phyloP scores from a whole-genome alignment of 2,329 filamentous ascomycete species.

The Apiospora malaysiana region DNA sequence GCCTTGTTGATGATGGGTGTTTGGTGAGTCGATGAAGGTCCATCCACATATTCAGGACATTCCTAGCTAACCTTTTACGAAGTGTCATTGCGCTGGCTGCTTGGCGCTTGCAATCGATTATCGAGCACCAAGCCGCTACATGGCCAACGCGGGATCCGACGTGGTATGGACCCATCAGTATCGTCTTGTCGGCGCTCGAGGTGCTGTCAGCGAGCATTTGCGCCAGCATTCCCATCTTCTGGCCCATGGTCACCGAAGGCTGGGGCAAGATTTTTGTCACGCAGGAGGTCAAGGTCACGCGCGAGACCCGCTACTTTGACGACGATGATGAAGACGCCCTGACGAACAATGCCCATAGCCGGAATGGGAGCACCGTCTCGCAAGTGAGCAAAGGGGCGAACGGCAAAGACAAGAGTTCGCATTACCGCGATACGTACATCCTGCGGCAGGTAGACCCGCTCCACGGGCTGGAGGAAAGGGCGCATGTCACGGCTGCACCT shows the following conservation, averaged over 20 bases:
- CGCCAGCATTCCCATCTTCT: constrained; percentile 42
- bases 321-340: constrained; percentile 11
- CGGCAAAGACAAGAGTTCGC: constrained; percentile 1
- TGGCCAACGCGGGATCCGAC: constrained; percentile 40
- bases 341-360: background rate
- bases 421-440: constrained; percentile 19
- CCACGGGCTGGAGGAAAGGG: background rate
- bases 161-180: constrained; percentile 37
- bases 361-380: constrained; percentile 5
- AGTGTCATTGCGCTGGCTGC: constrained; percentile 34
- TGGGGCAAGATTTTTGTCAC: constrained; percentile 43
- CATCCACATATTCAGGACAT: background rate
- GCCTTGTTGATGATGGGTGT: constrained; percentile 29
- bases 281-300: constrained; percentile 39
- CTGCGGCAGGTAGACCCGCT: constrained; percentile 20
- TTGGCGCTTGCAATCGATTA: constrained; percentile 37
- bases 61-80: background rate
- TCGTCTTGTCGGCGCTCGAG: constrained; percentile 31
- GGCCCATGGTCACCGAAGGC: constrained; percentile 37
- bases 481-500: background rate
- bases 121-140: constrained; percentile 37
- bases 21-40: constrained; percentile 26
- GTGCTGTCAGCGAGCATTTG: constrained; percentile 32
- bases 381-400: background rate
- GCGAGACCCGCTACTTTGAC: constrained; percentile 12